Conservation (phyloP, 805 yeast species). For the Starmerella apicola region DNA sequence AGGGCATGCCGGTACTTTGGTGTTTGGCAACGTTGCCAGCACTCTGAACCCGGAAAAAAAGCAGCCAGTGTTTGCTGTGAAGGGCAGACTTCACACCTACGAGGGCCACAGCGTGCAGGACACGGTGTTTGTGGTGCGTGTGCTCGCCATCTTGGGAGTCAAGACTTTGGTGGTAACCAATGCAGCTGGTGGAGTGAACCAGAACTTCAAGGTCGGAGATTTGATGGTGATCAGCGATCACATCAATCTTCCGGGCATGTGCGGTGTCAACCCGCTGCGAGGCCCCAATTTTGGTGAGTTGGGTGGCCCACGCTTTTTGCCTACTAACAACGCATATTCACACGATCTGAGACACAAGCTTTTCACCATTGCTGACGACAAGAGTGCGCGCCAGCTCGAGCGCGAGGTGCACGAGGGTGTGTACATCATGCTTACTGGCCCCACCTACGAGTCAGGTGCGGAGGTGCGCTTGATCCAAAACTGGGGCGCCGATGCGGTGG, state of each 20-base stretch:
- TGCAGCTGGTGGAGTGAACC: constrained; percentile 87
- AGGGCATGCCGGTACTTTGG: constrained; percentile 77
- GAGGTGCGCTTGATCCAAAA: constrained; percentile 64
- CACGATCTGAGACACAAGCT: constrained; percentile 53
- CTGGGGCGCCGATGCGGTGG: constrained; percentile 87
- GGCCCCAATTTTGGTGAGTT: constrained; percentile 71
- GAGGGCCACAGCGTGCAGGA: constrained; percentile 81
- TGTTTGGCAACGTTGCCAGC: constrained; percentile 63
- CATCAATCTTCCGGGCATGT: constrained; percentile 78
- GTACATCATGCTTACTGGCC: constrained; percentile 79
- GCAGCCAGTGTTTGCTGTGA: constrained; percentile 63
- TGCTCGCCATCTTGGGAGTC: constrained; percentile 52
- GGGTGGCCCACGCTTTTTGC: constrained; percentile 72
- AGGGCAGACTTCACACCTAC: constrained; percentile 82
- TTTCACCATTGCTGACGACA: constrained; percentile 41
- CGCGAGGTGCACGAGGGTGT: constrained; percentile 77
- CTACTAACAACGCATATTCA: constrained; percentile 83
- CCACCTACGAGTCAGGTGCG: constrained; percentile 86
- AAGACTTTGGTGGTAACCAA: constrained; percentile 68
- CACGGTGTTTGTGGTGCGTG: constrained; percentile 76
- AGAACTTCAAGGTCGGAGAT: constrained; percentile 63
- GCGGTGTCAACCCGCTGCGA: constrained; percentile 75
- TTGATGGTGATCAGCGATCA: constrained; percentile 85
- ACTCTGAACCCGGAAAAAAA: constrained; percentile 23
- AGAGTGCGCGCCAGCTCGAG: constrained; percentile 20